Evolutionary conservation across 345 rosid genomes (phyloP).

Genomic region (Rhodamnia argentea): DNA sequence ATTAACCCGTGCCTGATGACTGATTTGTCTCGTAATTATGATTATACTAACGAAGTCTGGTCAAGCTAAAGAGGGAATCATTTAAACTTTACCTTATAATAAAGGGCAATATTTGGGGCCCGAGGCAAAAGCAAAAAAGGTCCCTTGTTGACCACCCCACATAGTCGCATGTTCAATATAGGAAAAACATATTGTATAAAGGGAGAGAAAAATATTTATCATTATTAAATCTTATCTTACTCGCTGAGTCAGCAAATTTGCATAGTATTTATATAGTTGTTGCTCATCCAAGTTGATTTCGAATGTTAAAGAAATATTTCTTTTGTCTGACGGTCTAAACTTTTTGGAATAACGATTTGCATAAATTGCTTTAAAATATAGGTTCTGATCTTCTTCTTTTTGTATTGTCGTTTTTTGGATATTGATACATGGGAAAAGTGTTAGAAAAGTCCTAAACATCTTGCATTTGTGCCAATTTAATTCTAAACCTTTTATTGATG

Average conservation of each 20-base stretch:
- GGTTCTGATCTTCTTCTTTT: neutral
- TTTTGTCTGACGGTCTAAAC: neutral
- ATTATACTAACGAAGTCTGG: neutral
- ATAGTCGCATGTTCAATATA: neutral
- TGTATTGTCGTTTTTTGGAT: neutral
- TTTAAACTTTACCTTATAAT: neutral
- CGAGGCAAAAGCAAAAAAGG: neutral
- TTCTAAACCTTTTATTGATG: too few relatives aligned
- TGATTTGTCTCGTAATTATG: neutral
- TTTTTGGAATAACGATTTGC: neutral
- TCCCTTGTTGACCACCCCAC: slow-evolving; percentile 4
- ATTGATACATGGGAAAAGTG: neutral
- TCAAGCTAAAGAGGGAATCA: neutral
- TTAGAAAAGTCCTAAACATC: too few relatives aligned
- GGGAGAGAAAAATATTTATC: neutral
- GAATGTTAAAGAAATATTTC: neutral
- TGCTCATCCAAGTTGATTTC: neutral
- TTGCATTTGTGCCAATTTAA: too few relatives aligned
- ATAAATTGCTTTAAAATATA: neutral
- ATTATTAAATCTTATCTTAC: neutral
- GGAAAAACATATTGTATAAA: neutral
- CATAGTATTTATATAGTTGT: neutral
- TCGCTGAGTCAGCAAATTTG: neutral
- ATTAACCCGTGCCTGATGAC: neutral
- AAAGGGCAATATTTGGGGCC: neutral